These are phyloP conservation scores for Lactarius sp. DNA, from an alignment of 768 basidiomycete species.

Conservation along the genomic window DNA sequence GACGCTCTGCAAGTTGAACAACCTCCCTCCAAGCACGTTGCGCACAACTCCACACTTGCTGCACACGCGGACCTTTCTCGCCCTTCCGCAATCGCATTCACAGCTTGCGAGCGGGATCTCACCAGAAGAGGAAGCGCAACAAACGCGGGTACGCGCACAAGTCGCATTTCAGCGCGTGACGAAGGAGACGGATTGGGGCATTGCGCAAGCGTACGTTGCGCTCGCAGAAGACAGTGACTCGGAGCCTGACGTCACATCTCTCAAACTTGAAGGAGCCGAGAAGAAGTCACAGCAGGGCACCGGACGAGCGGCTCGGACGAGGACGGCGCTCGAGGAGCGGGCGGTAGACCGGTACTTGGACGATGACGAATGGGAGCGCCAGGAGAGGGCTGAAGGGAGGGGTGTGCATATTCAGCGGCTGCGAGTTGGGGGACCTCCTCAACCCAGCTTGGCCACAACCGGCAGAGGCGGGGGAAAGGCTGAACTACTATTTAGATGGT, in stretches of 20 bases:
- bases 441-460: too few relatives aligned
- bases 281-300: slow-evolving; percentile 19
- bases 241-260: slow-evolving; percentile 15
- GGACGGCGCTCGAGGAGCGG: slow-evolving; percentile 38
- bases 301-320: background rate
- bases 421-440: background rate
- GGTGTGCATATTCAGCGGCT: slow-evolving; percentile 21
- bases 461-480: too few relatives aligned
- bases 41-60: slow-evolving; percentile 69
- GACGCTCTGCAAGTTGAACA: slow-evolving; percentile 60
- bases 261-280: slow-evolving; percentile 28
- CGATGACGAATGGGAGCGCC: slow-evolving; percentile 63
- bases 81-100: slow-evolving; percentile 42
- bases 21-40: slow-evolving; percentile 58
- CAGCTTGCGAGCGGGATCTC: slow-evolving; percentile 29
- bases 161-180: slow-evolving; percentile 58
- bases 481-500: too few relatives aligned
- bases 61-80: slow-evolving; percentile 58
- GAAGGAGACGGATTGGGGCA: slow-evolving; percentile 63
- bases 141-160: slow-evolving; percentile 51
- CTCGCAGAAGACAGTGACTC: slow-evolving; percentile 45
- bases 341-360: slow-evolving; percentile 60
- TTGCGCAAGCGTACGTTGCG: slow-evolving; percentile 66
- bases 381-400: slow-evolving; percentile 34
- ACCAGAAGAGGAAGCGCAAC: slow-evolving; percentile 39